Base-by-base conservation (phyloP, 768 basidiomycete genomes). In the Fistulinella prunicolor region DNA sequence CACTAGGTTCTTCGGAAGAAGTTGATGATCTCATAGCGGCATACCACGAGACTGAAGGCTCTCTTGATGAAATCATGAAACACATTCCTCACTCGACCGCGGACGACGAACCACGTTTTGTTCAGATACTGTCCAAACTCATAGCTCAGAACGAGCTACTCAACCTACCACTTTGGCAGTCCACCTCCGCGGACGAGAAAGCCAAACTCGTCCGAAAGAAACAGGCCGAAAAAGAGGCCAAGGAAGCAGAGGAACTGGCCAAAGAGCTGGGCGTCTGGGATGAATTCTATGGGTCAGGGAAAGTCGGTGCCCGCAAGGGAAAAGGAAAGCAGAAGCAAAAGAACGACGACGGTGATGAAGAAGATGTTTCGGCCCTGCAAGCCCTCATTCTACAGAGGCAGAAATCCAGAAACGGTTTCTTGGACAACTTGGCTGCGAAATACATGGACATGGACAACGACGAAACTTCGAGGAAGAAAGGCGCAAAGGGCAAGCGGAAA, bases 261-360 rank as follows among this genome's bases (percentile, higher is more conserved):
- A 89, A 83, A 56, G 89, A 91, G 53, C 69, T 97, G 14, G 94
- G 93, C 3, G 88, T 96, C 9, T 94, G 92, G 91, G 93, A 96
- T 47, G 90, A 93, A 57, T 93, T 93, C 58, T 92, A 89, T 60
- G 89, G 87, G 5, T 81, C 74, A 53, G 89, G 87, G 4, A 88
- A 85, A 67, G 65, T 75, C 2, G 79, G 81, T 7, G 71, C 80
- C 29, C 75, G 81, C 54, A 81, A 80, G 66, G 68, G 68, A 13
- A 80, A 80, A 37, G 73, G 70, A 10, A 83, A 81, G 56, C 73
- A 68, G 1, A 83, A 78, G 52, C 48, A 50, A 13, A 45, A 65
- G 60, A 55, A 45, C 53, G 66, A 63, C 1, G 74, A 65, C 2
- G 77, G 65, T 6, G 76, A 71, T 4, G 81, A 79, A 16, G 83